A percentile compares a stretch with the other conserved stretches of the same genome.
Conservation (phyloP, 306 rosid species). For the Lupinus albus region DNA sequence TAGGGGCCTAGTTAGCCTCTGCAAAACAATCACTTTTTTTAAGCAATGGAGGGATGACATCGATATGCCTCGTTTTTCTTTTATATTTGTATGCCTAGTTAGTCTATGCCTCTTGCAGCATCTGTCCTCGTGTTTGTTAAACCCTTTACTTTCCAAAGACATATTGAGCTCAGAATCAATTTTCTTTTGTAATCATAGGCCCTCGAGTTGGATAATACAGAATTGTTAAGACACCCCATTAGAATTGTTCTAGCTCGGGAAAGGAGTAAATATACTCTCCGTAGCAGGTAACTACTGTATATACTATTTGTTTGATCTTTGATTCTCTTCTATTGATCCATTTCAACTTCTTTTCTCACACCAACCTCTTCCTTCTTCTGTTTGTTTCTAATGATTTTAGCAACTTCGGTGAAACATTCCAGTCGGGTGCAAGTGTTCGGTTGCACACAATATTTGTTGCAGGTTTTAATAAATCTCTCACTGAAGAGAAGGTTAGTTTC, state of each 20-base stretch:
- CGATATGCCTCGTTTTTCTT: background rate
- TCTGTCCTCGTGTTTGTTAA: background rate
- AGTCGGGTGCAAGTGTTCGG: constrained; percentile 47
- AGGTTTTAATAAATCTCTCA: constrained; percentile 59
- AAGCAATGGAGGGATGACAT: background rate
- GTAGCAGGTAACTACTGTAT: constrained; percentile 46
- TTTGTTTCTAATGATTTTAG: constrained; percentile 29
- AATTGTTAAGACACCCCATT: constrained; percentile 34
- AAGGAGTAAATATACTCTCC: constrained; percentile 19
- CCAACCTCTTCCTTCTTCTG: background rate
- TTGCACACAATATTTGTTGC: constrained; percentile 51
- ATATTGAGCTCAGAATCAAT: constrained; percentile 6
- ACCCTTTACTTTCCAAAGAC: background rate
- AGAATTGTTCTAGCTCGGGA: constrained; percentile 30
- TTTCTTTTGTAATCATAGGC: constrained; percentile 39
- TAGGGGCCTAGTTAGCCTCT: background rate
- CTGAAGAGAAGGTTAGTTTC: constrained; percentile 60
- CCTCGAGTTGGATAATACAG: constrained; percentile 40
- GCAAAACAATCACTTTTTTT: constrained; percentile 11
- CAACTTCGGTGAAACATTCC: constrained; percentile 53
- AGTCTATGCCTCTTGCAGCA: constrained; percentile 12
- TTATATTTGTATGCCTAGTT: background rate
- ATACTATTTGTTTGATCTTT: background rate
- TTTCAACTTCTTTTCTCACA: constrained; percentile 18
- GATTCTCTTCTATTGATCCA: background rate